These are phyloP conservation scores for Plectosphaerella plurivora DNA, from an alignment of 2,329 filamentous ascomycete species.

Conservation along the genomic window DNA sequence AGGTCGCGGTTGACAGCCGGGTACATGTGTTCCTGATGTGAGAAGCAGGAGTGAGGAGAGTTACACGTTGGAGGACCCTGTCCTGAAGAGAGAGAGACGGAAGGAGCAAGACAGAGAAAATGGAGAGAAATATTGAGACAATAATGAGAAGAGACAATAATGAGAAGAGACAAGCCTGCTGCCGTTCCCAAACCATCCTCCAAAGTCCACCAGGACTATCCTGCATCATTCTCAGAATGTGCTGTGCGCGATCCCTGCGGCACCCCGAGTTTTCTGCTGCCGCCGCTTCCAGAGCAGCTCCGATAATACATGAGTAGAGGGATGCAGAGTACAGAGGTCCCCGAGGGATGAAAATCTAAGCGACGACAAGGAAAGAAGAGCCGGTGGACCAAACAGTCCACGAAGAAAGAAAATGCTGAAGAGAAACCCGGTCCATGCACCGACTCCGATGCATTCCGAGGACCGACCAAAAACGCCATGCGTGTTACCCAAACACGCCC, in stretches of 20 bases:
- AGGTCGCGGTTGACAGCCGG: not conserved
- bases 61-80: not conserved
- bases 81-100: conserved; percentile 1
- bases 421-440: not conserved
- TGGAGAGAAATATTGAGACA: conserved; percentile 10
- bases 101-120: not conserved
- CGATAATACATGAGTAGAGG: not conserved
- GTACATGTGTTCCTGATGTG: not conserved
- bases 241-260: not conserved
- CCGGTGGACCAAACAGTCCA: not conserved
- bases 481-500: too few relatives aligned
- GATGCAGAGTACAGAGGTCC: not conserved
- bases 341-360: not conserved
- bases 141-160: conserved; percentile 4
- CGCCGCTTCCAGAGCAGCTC: conserved; percentile 4
- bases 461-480: too few relatives aligned
- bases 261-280: conserved; percentile 5
- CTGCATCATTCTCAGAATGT: conserved; percentile 1
- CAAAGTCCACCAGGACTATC: not conserved
- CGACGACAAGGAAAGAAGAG: not conserved
- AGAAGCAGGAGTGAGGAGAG: not conserved
- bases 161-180: not conserved
- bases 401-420: not conserved
- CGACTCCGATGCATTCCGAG: too few relatives aligned
- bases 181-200: not conserved